A percentile compares a stretch with the other conserved stretches of the same genome.
Evolutionary conservation across 805 yeast species (phyloP).

Genomic region (Cyberlindnera samutprakarnensis): DNA sequence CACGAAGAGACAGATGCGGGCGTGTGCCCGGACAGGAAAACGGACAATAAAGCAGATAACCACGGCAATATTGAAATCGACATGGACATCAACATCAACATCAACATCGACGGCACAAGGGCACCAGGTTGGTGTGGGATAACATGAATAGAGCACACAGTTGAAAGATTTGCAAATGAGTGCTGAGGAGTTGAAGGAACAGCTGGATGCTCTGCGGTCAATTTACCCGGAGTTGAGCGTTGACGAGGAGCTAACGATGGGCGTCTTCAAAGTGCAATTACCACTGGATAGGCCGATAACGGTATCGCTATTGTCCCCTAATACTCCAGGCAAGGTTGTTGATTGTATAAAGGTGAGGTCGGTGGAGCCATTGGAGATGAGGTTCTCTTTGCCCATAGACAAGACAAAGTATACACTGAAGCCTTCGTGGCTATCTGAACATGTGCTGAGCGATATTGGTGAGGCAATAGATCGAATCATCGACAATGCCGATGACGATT

Average conservation of each 20-base stretch:
- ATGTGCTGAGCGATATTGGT: neutral
- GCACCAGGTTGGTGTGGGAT: no score
- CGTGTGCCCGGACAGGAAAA: no score
- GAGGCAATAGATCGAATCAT: neutral
- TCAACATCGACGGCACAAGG: no score
- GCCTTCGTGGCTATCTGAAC: neutral
- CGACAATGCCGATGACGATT: slow-evolving; percentile 3
- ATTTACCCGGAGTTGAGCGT: slow-evolving; percentile 34
- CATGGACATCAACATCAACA: no score
- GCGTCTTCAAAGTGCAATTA: slow-evolving; percentile 1
- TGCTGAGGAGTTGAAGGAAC: slow-evolving; percentile 27
- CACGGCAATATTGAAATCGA: no score
- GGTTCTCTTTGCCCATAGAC: neutral
- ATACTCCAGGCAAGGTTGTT: neutral
- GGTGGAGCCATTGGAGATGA: neutral
- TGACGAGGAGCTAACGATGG: neutral
- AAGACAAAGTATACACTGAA: neutral
- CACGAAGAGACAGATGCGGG: no score
- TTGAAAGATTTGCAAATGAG: no score
- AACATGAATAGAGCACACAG: no score
- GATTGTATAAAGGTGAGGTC: neutral
- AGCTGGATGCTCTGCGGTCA: slow-evolving; percentile 31
- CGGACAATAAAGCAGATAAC: no score
- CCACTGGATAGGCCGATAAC: slow-evolving; percentile 1
- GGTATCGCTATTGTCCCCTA: neutral